These are phyloP conservation scores for Aspergillus pseudonomiae DNA, from an alignment of 2,329 filamentous ascomycete genomes.

Conservation along the genomic window DNA sequence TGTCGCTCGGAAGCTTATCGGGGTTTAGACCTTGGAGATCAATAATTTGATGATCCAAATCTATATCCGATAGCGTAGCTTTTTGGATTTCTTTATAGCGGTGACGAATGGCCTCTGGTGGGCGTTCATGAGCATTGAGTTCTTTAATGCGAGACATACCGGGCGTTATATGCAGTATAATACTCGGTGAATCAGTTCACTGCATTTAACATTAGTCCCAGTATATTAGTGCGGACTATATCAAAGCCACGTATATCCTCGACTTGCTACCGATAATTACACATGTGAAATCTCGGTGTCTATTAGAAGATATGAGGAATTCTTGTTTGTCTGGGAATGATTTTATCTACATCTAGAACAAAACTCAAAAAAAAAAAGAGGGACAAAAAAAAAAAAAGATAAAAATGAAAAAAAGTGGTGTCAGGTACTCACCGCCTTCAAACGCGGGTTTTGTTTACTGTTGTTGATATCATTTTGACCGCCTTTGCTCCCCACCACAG, in stretches of 20 bases:
- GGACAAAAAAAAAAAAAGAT: too few relatives aligned
- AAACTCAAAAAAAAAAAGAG: not conserved
- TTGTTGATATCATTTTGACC: constrained; percentile 40
- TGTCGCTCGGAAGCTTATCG: constrained; percentile 28
- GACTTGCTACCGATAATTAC: not conserved
- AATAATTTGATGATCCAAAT: constrained; percentile 59
- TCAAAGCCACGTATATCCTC: not conserved
- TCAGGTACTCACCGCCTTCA: constrained; percentile 34
- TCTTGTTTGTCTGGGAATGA: not conserved
- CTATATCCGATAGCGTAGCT: constrained; percentile 56
- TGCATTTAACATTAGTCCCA: constrained; percentile 1
- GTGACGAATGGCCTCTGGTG: constrained; percentile 69
- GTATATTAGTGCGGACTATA: not conserved
- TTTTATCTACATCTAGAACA: not conserved
- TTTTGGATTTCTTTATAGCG: constrained; percentile 77
- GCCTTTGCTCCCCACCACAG: constrained; percentile 43
- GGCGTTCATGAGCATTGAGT: constrained; percentile 76
- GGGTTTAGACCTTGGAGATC: constrained; percentile 52
- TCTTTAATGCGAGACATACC: constrained; percentile 39
- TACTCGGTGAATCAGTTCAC: not conserved
- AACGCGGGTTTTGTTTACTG: constrained; percentile 42
- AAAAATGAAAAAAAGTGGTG: constrained; percentile 10
- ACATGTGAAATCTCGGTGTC: not conserved
- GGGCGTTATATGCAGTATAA: not conserved
- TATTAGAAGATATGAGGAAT: not conserved